Evolutionary conservation across 257 asterid genomes (phyloP).

Genomic region (Forsythia suspensa): DNA sequence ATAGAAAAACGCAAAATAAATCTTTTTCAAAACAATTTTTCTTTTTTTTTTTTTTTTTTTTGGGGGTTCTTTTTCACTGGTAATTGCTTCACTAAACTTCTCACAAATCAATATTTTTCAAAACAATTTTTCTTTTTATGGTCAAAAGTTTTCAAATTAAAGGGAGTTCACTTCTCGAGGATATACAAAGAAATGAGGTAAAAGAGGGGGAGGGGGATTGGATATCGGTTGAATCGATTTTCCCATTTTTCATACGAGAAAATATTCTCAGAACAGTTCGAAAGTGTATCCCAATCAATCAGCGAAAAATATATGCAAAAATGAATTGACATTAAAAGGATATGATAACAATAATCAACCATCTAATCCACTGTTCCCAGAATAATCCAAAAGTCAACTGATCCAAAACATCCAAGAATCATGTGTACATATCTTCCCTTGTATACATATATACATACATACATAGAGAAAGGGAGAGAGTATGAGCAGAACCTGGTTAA

Average conservation of each 20-base stretch:
- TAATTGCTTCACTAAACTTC: constrained; percentile 3
- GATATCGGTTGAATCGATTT: neutral
- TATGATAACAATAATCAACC: constrained; percentile 24
- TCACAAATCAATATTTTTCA: neutral
- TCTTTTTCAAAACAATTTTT: no score
- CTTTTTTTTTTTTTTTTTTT: neutral
- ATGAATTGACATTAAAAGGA: neutral
- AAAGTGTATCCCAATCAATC: constrained; percentile 24
- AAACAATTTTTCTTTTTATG: neutral
- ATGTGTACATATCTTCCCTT: neutral
- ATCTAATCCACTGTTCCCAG: constrained; percentile 22
- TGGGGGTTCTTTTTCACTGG: constrained; percentile 4
- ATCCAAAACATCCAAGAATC: constrained; percentile 1
- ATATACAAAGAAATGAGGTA: no score
- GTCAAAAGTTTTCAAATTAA: neutral
- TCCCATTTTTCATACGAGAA: neutral
- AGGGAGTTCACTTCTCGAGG: constrained; percentile 7
- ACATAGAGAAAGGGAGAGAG: neutral
- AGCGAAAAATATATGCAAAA: neutral
- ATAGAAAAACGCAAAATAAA: neutral
- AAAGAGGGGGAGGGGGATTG: neutral
- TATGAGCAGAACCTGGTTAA: constrained; percentile 34
- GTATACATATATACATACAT: neutral
- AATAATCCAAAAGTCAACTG: constrained; percentile 35
- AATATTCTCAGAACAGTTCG: constrained; percentile 9